Evolutionary conservation across 2,329 filamentous ascomycete genomes (phyloP), one percentile per base, ranked within the genome.

Genomic region (Exophiala spinifera): DNA sequence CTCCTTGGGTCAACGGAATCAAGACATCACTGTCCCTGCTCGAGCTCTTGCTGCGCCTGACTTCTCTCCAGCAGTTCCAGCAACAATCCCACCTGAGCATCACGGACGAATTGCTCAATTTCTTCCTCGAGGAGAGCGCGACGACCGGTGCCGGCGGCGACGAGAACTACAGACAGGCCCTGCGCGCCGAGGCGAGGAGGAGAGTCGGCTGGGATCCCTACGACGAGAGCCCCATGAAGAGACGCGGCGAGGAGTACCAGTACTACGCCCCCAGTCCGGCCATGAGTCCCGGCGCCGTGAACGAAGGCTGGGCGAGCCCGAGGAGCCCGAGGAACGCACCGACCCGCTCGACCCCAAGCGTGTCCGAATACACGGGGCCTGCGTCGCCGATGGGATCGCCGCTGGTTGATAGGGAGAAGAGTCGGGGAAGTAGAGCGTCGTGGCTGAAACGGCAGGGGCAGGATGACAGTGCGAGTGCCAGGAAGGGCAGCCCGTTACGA

Each of bases 21-120:
- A 82, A 81, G 50, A 86, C 84, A 1, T 87, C 83, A 0, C 76
- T 89, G 4, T 96, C 91, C 1, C 81, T 96, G 7, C 81, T 96
- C 50, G 91, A 96, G 70, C 94, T 92, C 77, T 77, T 96, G 28
- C 82, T 96, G 44, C 89, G 92, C 39, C 80, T 96, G 44, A 86
- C 88, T 3, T 89, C 90, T 19, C 81, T 96, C 13, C 91, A 96
- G 67, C 90, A 96, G 74, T 95, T 94, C 69, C 88, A 95, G 67
- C 91, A 96, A 75, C 81, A 84, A 37, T 91, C 89, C 0, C 91
- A 96, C 65, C 80, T 96, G n/a, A 83, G 89, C 5, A 94, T 95
- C 57, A 88, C 88, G 1, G 91, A 96, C 67, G 89, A 96, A 64
- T 83, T 96, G 1, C 77, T 96, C 37, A 90, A 87, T 49, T 95